A percentile compares a stretch with the other conserved stretches of the same genome.
These are phyloP conservation scores for Stipa capillata DNA, from an alignment of 176 grass and related monocot species.

Conservation along the genomic window DNA sequence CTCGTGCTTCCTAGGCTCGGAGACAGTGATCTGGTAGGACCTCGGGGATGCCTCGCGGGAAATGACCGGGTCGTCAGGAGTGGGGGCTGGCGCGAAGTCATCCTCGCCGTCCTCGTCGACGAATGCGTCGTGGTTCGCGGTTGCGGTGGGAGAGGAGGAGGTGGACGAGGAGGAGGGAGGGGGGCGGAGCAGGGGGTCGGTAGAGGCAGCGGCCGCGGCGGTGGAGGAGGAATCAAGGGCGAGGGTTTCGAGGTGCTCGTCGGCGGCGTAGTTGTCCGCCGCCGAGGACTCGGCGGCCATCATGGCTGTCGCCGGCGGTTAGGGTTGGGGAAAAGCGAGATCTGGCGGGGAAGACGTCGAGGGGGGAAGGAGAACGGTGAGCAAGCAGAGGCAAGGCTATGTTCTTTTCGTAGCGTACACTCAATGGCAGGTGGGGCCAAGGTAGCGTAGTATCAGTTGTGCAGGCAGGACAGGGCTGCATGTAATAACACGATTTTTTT, in stretches of 20 bases:
- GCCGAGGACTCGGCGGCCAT: too few species aligned
- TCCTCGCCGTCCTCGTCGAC: background rate
- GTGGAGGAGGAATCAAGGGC: constrained; percentile 32
- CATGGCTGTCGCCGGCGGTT: constrained; percentile 25
- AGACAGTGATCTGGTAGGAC: constrained; percentile 57
- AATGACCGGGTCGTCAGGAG: constrained; percentile 4
- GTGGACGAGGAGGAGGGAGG: constrained; percentile 31
- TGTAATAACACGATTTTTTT: too few species aligned
- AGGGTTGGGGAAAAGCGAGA: constrained; percentile 21
- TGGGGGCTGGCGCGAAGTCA: background rate
- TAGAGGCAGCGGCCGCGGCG: constrained; percentile 21
- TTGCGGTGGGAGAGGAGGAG: background rate
- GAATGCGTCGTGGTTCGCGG: constrained; percentile 17
- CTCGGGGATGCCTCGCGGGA: constrained; percentile 23
- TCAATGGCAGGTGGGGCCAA: constrained; percentile 19
- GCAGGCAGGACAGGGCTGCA: too few species aligned
- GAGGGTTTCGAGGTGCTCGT: constrained; percentile 48
- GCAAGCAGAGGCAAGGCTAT: background rate
- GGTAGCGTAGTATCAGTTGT: too few species aligned
- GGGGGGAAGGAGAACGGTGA: constrained; percentile 10
- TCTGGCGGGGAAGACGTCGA: constrained; percentile 24
- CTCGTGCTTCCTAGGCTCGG: constrained; percentile 76
- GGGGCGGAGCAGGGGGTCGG: constrained; percentile 66
- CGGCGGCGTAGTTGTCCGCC: too few species aligned
- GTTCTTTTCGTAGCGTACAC: background rate